These are phyloP conservation scores for Cytospora piceae DNA, from an alignment of 2,329 filamentous ascomycete genomes.

Conservation along the genomic window DNA sequence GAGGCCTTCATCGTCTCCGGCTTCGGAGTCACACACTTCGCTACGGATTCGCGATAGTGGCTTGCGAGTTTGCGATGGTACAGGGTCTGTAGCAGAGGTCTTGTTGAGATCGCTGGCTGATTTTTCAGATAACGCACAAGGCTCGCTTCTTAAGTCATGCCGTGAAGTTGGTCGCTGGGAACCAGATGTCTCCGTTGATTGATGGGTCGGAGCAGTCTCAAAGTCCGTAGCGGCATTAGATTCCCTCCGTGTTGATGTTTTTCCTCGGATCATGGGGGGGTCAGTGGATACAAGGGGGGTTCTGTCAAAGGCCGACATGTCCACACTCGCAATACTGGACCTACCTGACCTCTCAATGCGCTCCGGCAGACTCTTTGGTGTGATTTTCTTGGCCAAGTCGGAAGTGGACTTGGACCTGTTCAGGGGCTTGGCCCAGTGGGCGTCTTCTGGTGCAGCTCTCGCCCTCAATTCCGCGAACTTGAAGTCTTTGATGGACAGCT, in stretches of 20 bases:
- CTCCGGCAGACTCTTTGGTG: conserved; percentile 18
- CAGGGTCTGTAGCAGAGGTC: conserved; percentile 41
- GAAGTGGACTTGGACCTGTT: conserved; percentile 26
- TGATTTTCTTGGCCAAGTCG: conserved; percentile 25
- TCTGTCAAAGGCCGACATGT: conserved; percentile 30
- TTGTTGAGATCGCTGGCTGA: conserved; percentile 49
- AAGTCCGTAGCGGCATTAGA: conserved; percentile 33
- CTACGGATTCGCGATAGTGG: conserved; percentile 41
- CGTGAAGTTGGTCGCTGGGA: conserved; percentile 25
- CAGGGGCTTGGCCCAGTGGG: conserved; percentile 12
- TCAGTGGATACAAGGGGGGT: conserved; percentile 24
- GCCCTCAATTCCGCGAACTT: conserved; percentile 53
- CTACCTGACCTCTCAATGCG: conserved; percentile 18
- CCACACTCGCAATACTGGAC: conserved; percentile 20
- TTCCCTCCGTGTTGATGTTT: conserved; percentile 17
- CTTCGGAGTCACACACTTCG: conserved; percentile 46
- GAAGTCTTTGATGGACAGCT: conserved; percentile 50
- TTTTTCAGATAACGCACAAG: conserved; percentile 46
- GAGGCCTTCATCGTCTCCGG: conserved; percentile 31
- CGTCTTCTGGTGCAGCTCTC: conserved; percentile 29
- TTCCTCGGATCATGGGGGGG: conserved; percentile 4
- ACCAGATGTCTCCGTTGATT: conserved; percentile 14
- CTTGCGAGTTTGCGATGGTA: conserved; percentile 20
- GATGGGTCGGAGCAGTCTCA: conserved; percentile 41
- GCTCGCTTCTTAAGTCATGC: conserved; percentile 36